phyloP scores from a whole-genome alignment of 805 yeast species.

The Candida silvatica region DNA sequence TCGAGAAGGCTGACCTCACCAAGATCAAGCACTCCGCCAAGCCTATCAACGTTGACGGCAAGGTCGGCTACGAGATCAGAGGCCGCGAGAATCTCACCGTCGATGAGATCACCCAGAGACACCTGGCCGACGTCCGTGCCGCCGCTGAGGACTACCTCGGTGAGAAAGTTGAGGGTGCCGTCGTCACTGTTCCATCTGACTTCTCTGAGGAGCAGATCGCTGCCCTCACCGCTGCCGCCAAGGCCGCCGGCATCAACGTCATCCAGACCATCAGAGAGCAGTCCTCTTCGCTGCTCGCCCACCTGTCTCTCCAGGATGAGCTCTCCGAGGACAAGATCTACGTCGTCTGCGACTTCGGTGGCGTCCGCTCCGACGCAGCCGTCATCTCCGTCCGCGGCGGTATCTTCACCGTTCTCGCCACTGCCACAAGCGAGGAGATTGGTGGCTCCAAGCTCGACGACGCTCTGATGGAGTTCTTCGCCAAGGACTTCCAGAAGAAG shows the following conservation, averaged over 20 bases:
- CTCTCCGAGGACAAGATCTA: slow-evolving; percentile 59
- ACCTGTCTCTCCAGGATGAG: slow-evolving; percentile 44
- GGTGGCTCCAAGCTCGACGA: slow-evolving; percentile 88
- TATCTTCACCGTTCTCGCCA: slow-evolving; percentile 77
- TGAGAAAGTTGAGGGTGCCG: slow-evolving; percentile 68
- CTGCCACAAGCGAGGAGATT: slow-evolving; percentile 70
- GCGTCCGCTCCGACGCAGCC: slow-evolving; percentile 92
- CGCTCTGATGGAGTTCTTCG: slow-evolving; percentile 72
- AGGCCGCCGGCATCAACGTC: slow-evolving; percentile 67
- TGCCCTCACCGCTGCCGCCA: slow-evolving; percentile 52
- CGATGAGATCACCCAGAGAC: slow-evolving; percentile 77
- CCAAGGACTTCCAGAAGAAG: slow-evolving; percentile 92
- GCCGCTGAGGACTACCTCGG: slow-evolving; percentile 96
- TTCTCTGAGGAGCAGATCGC: slow-evolving; percentile 67
- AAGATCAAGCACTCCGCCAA: slow-evolving; percentile 57
- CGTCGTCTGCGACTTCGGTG: slow-evolving; percentile 96
- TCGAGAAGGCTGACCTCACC: slow-evolving; percentile 59
- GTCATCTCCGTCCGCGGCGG: slow-evolving; percentile 93
- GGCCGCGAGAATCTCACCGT: slow-evolving; percentile 57
- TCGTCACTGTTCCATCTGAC: slow-evolving; percentile 85
- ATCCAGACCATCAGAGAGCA: slow-evolving; percentile 90
- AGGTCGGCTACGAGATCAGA: slow-evolving; percentile 56
- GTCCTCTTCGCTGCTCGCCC: slow-evolving; percentile 82
- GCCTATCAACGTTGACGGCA: slow-evolving; percentile 55
- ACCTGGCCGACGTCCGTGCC: slow-evolving; percentile 66